Percentiles rank a stretch among this genome's conserved stretches.
These are phyloP conservation scores for Collariella sp. DNA, from an alignment of 495 filamentous ascomycete genomes.

Conservation along the genomic window DNA sequence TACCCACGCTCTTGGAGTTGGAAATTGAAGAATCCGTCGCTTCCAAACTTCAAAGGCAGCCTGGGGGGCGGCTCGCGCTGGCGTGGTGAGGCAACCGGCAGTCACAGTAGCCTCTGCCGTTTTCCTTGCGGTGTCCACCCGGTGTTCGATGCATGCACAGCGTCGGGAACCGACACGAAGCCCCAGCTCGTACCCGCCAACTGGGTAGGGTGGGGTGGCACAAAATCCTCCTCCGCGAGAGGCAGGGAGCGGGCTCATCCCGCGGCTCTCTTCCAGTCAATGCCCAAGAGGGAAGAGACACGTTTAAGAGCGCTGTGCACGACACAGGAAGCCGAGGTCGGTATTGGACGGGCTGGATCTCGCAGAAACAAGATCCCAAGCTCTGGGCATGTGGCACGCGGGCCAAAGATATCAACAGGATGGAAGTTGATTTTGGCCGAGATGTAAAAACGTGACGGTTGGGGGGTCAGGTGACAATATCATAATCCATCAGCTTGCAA, in stretches of 20 bases:
- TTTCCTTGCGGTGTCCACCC: not conserved
- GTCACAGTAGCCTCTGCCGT: not conserved
- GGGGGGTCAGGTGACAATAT: too few species aligned
- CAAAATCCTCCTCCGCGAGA: not conserved
- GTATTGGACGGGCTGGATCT: not conserved
- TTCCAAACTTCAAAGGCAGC: not conserved
- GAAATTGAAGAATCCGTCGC: not conserved
- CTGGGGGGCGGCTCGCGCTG: not conserved
- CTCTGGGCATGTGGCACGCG: not conserved
- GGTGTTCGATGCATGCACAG: not conserved
- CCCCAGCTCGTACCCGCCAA: not conserved
- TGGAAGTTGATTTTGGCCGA: too few species aligned
- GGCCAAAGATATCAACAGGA: not conserved
- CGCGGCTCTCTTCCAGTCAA: not conserved
- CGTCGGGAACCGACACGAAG: not conserved
- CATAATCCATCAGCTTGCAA: too few species aligned
- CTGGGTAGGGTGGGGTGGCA: not conserved
- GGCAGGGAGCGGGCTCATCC: not conserved
- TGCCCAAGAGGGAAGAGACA: not conserved
- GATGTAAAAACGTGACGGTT: not conserved
- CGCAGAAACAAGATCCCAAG: not conserved
- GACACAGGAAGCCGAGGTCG: not conserved
- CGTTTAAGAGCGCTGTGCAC: not conserved
- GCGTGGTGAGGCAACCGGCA: too few species aligned
- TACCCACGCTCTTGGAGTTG: not conserved